Conservation (phyloP, 164 flowering plant genomes). For the Cinnamomum micranthum region DNA sequence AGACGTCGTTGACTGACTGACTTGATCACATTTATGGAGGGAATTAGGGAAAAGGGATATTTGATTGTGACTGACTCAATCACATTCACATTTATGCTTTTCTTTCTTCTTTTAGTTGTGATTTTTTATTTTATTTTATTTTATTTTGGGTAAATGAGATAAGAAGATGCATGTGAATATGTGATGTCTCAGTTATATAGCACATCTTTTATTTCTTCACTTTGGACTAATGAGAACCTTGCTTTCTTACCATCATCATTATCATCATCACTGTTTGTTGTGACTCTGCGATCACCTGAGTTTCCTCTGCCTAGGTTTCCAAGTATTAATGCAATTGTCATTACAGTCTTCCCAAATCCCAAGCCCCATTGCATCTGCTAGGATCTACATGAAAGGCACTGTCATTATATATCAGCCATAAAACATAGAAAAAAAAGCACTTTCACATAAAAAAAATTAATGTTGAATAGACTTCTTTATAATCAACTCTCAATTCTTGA, state of each 20-base stretch:
- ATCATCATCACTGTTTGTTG: not conserved
- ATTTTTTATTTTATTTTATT: too few relatives aligned
- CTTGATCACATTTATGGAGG: too few relatives aligned
- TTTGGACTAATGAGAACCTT: not conserved
- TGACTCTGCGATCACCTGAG: constrained; percentile 19
- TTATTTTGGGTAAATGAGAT: too few relatives aligned
- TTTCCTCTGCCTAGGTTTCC: constrained; percentile 40
- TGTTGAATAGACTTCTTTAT: not conserved
- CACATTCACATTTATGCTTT: too few relatives aligned
- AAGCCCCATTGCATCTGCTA: constrained; percentile 94
- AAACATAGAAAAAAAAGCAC: not conserved
- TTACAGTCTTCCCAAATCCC: constrained; percentile 65
- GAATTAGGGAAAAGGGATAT: too few relatives aligned
- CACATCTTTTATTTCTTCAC: too few relatives aligned
- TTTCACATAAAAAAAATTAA: not conserved
- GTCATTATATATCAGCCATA: not conserved
- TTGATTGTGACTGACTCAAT: too few relatives aligned
- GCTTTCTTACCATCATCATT: constrained; percentile 9
- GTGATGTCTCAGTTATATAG: too few relatives aligned
- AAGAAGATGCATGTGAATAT: too few relatives aligned
- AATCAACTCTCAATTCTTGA: too few relatives aligned
- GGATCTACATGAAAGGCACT: constrained; percentile 36
- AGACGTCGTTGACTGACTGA: too few relatives aligned
- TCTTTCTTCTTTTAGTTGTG: too few relatives aligned
- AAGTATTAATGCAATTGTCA: constrained; percentile 79